phyloP scores from a whole-genome alignment of 2,329 filamentous ascomycete genomes.

The Colletotrichum brevisporum region DNA sequence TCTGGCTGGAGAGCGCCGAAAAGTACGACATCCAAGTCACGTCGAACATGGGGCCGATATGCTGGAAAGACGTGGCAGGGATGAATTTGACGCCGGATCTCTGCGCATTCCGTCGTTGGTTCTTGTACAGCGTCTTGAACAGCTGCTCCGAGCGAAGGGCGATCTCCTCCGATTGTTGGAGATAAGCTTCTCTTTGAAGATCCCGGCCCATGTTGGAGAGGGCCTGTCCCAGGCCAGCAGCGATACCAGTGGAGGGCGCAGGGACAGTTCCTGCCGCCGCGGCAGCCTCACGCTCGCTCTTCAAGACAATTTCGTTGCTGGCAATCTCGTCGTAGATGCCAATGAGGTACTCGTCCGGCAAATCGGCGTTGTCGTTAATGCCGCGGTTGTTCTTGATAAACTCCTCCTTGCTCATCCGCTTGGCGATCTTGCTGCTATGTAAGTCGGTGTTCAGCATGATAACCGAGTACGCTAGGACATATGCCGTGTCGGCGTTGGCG shows the following conservation, averaged over 20 bases:
- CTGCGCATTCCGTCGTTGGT: slow-evolving; percentile 84
- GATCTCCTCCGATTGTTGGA: slow-evolving; percentile 96
- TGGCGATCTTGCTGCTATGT: slow-evolving; percentile 87
- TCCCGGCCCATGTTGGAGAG: slow-evolving; percentile 94
- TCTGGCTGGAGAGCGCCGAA: slow-evolving; percentile 91
- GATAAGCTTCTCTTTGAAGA: slow-evolving; percentile 90
- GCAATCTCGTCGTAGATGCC: slow-evolving; percentile 94
- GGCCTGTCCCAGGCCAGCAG: slow-evolving; percentile 87
- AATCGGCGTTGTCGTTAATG: slow-evolving; percentile 95
- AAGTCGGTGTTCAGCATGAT: slow-evolving; percentile 97
- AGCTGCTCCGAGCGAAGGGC: slow-evolving; percentile 80
- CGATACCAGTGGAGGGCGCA: slow-evolving; percentile 76
- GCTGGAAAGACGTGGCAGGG: slow-evolving; percentile 91
- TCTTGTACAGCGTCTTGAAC: slow-evolving; percentile 93
- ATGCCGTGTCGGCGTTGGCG: slow-evolving; percentile 97
- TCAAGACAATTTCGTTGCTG: slow-evolving; percentile 92
- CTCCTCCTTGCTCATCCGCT: slow-evolving; percentile 94
- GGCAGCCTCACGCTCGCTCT: slow-evolving; percentile 91
- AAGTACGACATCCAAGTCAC: slow-evolving; percentile 99
- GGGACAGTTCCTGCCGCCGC: slow-evolving; percentile 79
- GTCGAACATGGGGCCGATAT: slow-evolving; percentile 98
- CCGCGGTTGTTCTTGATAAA: slow-evolving; percentile 99
- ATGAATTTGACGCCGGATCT: slow-evolving; percentile 83
- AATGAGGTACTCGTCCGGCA: slow-evolving; percentile 92
- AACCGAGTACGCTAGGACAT: slow-evolving; percentile 95